Conservation (phyloP, 306 rosid species). For the Ziziphus jujuba region DNA sequence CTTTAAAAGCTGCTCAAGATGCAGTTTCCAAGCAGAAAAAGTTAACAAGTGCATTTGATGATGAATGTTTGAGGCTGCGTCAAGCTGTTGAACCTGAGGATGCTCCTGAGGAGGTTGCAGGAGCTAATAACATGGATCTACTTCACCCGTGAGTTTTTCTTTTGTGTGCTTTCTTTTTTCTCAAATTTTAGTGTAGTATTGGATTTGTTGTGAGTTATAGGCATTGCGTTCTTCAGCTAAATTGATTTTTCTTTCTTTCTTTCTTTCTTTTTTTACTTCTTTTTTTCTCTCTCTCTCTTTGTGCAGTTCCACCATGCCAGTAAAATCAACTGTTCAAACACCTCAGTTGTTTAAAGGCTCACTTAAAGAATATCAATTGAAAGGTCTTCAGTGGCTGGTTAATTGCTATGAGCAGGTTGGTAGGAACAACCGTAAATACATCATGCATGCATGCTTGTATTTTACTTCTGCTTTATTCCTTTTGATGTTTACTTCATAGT, state of each 20-base stretch:
- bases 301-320: constrained; percentile 98
- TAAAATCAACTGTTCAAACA: constrained; percentile 87
- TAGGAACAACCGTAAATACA: constrained; percentile 1
- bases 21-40: constrained; percentile 92
- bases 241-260: constrained; percentile 9
- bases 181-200: not conserved
- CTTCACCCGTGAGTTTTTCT: constrained; percentile 74
- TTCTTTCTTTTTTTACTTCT: too few species aligned
- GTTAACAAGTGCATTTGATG: constrained; percentile 82
- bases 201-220: constrained; percentile 17
- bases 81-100: constrained; percentile 70
- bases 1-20: constrained; percentile 96
- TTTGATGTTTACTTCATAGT: constrained; percentile 27
- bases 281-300: too few species aligned
- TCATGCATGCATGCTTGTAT: not conserved
- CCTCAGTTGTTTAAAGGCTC: constrained; percentile 83
- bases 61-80: constrained; percentile 79
- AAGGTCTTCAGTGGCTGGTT: constrained; percentile 99
- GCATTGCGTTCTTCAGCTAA: constrained; percentile 11
- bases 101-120: constrained; percentile 71
- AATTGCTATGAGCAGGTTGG: constrained; percentile 98
- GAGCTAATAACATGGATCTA: constrained; percentile 93
- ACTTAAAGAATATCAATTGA: constrained; percentile 91
- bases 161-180: not conserved
- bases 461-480: constrained; percentile 4